Evolutionary conservation across 345 rosid species (phyloP), one percentile per base, ranked within the genome.

Genomic region (Lepidium didymum): DNA sequence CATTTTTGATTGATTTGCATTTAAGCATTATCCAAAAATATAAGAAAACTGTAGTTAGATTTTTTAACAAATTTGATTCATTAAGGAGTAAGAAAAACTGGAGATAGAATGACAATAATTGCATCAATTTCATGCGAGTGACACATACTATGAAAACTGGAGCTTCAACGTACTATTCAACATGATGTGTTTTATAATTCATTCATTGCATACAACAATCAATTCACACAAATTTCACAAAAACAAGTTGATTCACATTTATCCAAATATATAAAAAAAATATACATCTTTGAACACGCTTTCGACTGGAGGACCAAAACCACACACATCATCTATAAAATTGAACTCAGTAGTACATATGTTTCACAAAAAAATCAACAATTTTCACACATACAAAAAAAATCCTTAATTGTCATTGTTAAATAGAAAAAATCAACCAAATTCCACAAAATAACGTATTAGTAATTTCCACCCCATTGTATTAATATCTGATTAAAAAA

Each of bases 51-150:
- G n/a, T n/a, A n/a, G n/a, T n/a, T n/a, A n/a, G n/a, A n/a, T n/a
- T n/a, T n/a, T n/a, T n/a, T n/a, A n/a, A n/a, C 31, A 36, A 16
- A 8, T 31, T 43, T 4, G 34, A 13, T 10, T n/a, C 6, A 52
- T 8, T 7, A 25, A 61, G 19, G 53, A 43, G 14, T 15, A 14
- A 13, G 33, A 2, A 65, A 64, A 64, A 56, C 51, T 41, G 6
- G 60, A 42, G 60, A 50, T 18, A 49, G 55, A 50, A 57, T 49
- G 67, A 21, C 61, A 57, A 65, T 73, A 58, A 73, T 66, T 73
- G 72, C 72, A 73, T 73, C 56, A 58, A 34, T 66, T 51, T 58
- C 77, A 73, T 66, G 77, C 77, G 71, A 73, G 67, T 73, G 27
- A 73, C 67, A 65, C 45, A 57, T 33, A 29, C 36, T 56, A 43